A percentile compares a stretch with the other conserved stretches of the same genome.
phyloP scores from a whole-genome alignment of 176 grass and related monocot species.

The Musa acuminata region DNA sequence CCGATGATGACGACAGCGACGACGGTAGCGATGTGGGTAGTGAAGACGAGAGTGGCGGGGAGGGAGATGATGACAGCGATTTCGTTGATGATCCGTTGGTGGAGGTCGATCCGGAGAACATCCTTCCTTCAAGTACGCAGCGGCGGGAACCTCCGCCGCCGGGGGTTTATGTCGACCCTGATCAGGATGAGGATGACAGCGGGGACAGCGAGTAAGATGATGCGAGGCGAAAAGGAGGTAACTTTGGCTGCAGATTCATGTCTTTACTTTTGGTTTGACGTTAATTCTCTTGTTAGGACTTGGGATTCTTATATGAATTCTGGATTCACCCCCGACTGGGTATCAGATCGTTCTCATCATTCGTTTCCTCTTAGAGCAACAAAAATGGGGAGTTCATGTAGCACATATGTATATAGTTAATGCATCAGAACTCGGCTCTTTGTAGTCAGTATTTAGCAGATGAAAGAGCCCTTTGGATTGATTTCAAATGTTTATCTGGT shows the following conservation, averaged over 20 bases:
- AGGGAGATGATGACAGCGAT: slow-evolving; percentile 25
- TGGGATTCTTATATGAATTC: not conserved
- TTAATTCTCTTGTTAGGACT: not conserved
- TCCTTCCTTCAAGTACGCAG: slow-evolving; percentile 51
- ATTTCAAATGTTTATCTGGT: not conserved
- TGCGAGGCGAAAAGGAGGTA: not conserved
- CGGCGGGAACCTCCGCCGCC: slow-evolving; percentile 33
- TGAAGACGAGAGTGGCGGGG: not conserved
- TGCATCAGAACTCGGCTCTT: not conserved
- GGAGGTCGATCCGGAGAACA: slow-evolving; percentile 61
- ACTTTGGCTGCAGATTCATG: not conserved
- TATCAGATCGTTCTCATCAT: not conserved
- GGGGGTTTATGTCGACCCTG: slow-evolving; percentile 35
- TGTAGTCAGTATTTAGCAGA: not conserved
- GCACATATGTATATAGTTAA: not conserved
- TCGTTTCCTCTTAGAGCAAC: not conserved
- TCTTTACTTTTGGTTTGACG: not conserved
- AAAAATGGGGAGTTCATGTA: not conserved
- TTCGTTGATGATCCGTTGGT: slow-evolving; percentile 44
- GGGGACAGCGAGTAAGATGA: slow-evolving; percentile 15
- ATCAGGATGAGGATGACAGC: slow-evolving; percentile 32
- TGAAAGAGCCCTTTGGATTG: not conserved
- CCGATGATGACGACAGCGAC: not conserved
- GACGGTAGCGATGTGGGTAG: not conserved
- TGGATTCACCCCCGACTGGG: not conserved